These are phyloP conservation scores for Lanmaoa rubissima DNA, from an alignment of 768 basidiomycete species.

Conservation along the genomic window DNA sequence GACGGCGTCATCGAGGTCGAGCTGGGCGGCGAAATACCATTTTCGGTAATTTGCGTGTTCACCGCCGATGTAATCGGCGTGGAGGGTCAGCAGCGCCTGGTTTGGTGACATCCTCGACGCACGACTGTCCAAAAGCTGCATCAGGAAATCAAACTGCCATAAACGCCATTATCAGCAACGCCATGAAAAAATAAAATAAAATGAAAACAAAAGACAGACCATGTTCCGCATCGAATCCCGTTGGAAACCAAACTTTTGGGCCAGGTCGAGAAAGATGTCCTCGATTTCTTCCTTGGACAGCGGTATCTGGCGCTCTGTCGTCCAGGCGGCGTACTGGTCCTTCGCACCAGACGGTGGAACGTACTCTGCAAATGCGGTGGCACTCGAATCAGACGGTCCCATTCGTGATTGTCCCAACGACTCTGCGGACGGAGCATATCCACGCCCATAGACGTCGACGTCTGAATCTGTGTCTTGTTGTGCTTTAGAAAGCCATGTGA, in stretches of 20 bases:
- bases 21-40: constrained; percentile 99
- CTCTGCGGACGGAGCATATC: constrained; percentile 70
- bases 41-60: constrained; percentile 99
- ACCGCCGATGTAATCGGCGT: constrained; percentile 98
- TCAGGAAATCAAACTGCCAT: constrained; percentile 88
- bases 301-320: constrained; percentile 88
- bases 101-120: constrained; percentile 97
- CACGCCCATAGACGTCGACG: constrained; percentile 66
- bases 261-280: constrained; percentile 94
- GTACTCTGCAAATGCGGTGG: constrained; percentile 71
- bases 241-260: constrained; percentile 99
- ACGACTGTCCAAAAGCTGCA: constrained; percentile 96
- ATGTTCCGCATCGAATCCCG: constrained; percentile 94
- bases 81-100: constrained; percentile 90
- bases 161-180: constrained; percentile 9
- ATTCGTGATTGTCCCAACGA: constrained; percentile 63
- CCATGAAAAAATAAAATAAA: neutral
- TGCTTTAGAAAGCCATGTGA: constrained; percentile 38
- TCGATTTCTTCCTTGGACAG: constrained; percentile 99
- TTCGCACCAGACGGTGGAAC: constrained; percentile 51
- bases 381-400: constrained; percentile 63
- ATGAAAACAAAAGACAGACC: constrained; percentile 45
- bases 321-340: constrained; percentile 96
- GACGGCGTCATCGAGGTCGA: constrained; percentile 97
- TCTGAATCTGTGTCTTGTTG: constrained; percentile 86